Evolutionary conservation across 441 rosid genomes (phyloP), one percentile per base, ranked within the genome.

Genomic region (Bruguiera hainesii): DNA sequence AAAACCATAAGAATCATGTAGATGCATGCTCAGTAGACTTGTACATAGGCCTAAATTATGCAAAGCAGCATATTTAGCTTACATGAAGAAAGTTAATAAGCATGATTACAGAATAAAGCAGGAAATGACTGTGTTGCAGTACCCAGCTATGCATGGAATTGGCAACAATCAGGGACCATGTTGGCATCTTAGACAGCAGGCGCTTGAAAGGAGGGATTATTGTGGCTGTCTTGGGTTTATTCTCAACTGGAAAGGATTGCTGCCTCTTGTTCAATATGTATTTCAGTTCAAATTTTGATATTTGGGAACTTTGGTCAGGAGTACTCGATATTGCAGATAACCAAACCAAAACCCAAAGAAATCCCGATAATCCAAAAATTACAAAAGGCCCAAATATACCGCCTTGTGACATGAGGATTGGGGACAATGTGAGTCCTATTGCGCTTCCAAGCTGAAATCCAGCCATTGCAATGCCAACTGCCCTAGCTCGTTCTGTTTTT

Each of bases 81-180:
- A 67, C 3, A 50, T 18, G 7, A 53, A 61, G 49, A 60, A 55
- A 23, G 35, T 28, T 37, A 20, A 26, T 26, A 68, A 70, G 28
- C 69, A 66, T 56, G 28, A 46, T 49, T 31, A 53, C 42, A 49
- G 28, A 29, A 66, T 39, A 59, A 57, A 31, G 52, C 49, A 60
- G 39, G 57, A 60, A 66, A 55, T 58, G 63, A 16, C 1, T 33
- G 19, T 50, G 25, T 42, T 49, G 52, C 69, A 73, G 71, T 88
- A 93, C 96, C 97, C 98, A 94, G 82, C 94, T 88, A 73, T 91
- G 98, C 97, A 91, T 94, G 52, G 94, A 75, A 85, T 94, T 94
- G 61, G 97, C 98, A 61, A 89, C 78, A 28, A 94, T 94, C 52
- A 94, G 79, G 73, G 97, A 86, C 99, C 99, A 94, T 33, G 98